Percentiles rank a stretch among this genome's conserved stretches.
Evolutionary conservation across 176 grass and related monocot genomes (phyloP).

Genomic region (Musa troglodytarum): DNA sequence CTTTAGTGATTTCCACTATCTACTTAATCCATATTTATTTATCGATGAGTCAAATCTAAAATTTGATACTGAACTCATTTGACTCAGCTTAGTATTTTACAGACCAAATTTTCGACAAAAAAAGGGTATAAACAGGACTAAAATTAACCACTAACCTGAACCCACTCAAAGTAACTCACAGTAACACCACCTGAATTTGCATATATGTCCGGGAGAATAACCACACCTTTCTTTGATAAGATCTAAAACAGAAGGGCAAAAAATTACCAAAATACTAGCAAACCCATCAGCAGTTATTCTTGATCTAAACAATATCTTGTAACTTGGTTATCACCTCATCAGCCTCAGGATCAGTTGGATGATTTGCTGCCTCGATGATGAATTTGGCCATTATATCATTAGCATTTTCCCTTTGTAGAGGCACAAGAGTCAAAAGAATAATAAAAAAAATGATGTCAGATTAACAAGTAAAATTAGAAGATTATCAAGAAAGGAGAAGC

Average conservation of each 20-base stretch:
- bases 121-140: not conserved
- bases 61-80: too few relatives aligned
- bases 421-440: not conserved
- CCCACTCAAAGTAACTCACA: conserved; percentile 97
- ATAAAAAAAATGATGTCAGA: not conserved
- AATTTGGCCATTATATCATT: conserved; percentile 87
- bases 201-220: conserved; percentile 86
- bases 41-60: too few relatives aligned
- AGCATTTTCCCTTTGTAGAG: conserved; percentile 64
- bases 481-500: not conserved
- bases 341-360: conserved; percentile 87
- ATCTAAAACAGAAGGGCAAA: conserved; percentile 38
- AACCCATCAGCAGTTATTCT: not conserved
- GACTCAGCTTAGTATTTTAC: too few relatives aligned
- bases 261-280: not conserved
- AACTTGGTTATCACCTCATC: conserved; percentile 49
- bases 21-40: too few relatives aligned
- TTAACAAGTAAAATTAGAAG: not conserved
- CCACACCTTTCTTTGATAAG: conserved; percentile 80
- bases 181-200: conserved; percentile 80
- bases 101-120: not conserved
- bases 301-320: not conserved
- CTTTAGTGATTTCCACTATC: too few relatives aligned
- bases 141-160: conserved; percentile 40
- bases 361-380: conserved; percentile 97